phyloP scores from a whole-genome alignment of 169 alveolate species.

The Eimeria sp. region DNA sequence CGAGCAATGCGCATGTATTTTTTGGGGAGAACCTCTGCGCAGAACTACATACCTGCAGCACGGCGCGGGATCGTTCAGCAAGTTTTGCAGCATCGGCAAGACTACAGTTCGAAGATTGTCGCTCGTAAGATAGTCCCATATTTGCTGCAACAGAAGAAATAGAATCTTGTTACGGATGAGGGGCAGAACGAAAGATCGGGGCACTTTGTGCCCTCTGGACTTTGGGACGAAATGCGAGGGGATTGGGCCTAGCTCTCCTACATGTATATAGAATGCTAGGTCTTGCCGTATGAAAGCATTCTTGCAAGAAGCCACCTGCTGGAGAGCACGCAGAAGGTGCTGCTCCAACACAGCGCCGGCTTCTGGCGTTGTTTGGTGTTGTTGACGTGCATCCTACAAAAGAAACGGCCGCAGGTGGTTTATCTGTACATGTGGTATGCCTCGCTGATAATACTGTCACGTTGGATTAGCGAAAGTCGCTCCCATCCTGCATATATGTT shows the following conservation, averaged over 20 bases:
- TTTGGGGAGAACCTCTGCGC: background rate
- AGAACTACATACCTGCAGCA: slow-evolving; percentile 54
- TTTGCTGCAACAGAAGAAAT: slow-evolving; percentile 51
- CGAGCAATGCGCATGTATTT: background rate
- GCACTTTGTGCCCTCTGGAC: no score
- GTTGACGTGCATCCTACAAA: background rate
- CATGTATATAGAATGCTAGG: slow-evolving; percentile 49
- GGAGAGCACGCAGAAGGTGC: slow-evolving; percentile 48
- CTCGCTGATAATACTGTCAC: background rate
- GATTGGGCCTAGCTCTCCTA: background rate
- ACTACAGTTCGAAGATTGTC: background rate
- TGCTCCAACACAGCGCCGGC: background rate
- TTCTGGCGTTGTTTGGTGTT: background rate
- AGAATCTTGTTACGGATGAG: background rate
- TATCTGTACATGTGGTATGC: background rate
- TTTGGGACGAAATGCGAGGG: background rate
- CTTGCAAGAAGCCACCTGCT: slow-evolving; percentile 56
- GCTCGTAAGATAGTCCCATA: slow-evolving; percentile 31
- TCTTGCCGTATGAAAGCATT: slow-evolving; percentile 72
- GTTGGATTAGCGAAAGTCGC: background rate
- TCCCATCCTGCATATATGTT: background rate
- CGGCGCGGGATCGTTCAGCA: slow-evolving; percentile 64
- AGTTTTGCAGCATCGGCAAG: slow-evolving; percentile 53
- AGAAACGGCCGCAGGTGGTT: slow-evolving; percentile 16
- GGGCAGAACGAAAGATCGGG: background rate